Evolutionary conservation across 192 early-diverging fungal genomes (phyloP), one percentile per base, ranked within the genome.

Genomic region (Allomyces macrogynus): DNA sequence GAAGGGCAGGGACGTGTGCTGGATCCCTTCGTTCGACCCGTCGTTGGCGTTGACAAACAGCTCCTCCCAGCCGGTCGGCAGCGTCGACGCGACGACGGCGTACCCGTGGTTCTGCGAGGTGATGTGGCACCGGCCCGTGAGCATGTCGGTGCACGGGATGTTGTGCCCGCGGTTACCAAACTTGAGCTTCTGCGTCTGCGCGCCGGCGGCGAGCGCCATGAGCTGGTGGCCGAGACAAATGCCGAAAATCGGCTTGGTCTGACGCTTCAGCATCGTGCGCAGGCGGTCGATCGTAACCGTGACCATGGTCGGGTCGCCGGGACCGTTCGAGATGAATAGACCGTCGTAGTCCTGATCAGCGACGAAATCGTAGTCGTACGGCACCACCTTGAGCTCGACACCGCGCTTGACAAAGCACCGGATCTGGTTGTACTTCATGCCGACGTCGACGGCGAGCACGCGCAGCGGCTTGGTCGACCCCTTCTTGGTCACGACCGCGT

Each of bases 171-270:
- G 89, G 81, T 99, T 99, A 70, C 95, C 95, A 71, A 88, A 99
- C 71, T 91, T 91, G 89, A 99, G 90, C 80, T 99, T 99, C 71
- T 80, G 81, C 27, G 95, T 97, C 67, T 78, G 73, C 10, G 92
- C 95, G 18, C 94, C 94, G 10, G 92, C 77, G 11, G 95, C 95
- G 66, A 99, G 80, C 23, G 93, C 91, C 60, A 95, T 71, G 43
- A 99, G 78, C 76, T 99, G 95, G 76, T 99, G 95, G 16, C 95
- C 95, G n/a, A 99, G 77, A 81, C 95, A 99, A 71, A 99, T 99
- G 72, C 95, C 95, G 78, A 99, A 99, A 67, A 99, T 84, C 40
- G 95, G 95, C 71, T 90, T 90, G 61, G 82, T 87, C 14, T 80
- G 76, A 11, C 77, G 67, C 25, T 82, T 74, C 26, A 95, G 70